Evolutionary conservation across 345 rosid species (phyloP), one percentile per base, ranked within the genome.

Genomic region (Theobroma cacao): DNA sequence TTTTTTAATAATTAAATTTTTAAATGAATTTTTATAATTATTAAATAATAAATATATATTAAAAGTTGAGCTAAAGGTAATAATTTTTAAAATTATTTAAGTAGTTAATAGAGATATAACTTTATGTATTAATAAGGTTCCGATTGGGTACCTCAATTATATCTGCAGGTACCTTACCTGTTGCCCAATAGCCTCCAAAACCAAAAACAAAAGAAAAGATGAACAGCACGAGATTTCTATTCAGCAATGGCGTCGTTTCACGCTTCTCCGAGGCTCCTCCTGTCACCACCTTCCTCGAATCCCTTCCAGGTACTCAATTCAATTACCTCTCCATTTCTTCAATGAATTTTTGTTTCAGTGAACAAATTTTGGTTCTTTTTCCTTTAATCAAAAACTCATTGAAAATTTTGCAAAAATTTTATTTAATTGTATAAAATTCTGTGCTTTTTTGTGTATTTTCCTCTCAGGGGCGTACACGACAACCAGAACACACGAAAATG

Each of bases 381-480:
- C 3, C 13, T 28, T 14, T 66, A 3, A 17, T 22, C 10, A 12
- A 73, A 52, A 69, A 24, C 36, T 72, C 18, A 52, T 38, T 28
- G 7, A 63, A 28, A 7, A 34, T 33, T n/a, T 64, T 64, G 22
- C 26, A 24, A n/a, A 38, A 4, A n/a, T 17, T 26, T 6, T 33
- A 17, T n/a, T 55, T 53, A 30, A 64, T 15, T n/a, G 38, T 53
- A 2, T 56, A 38, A 48, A 22, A 50, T 20, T 31, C 1, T 74
- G 18, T 56, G 38, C 1, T 7, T 33, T 52, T 33, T 62, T 41
- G 14, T 8, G 18, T 47, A 8, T 47, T 47, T 2, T 33, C 10
- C 33, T 41, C 11, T n/a, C 86, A 91, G 98, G 98, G 47, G 92
- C 97, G 28, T 92, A 92, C 88, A 89, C 97, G 6, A 91, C 95